phyloP scores from a whole-genome alignment of 495 filamentous ascomycete genomes.

The Jackrogersella minutella region DNA sequence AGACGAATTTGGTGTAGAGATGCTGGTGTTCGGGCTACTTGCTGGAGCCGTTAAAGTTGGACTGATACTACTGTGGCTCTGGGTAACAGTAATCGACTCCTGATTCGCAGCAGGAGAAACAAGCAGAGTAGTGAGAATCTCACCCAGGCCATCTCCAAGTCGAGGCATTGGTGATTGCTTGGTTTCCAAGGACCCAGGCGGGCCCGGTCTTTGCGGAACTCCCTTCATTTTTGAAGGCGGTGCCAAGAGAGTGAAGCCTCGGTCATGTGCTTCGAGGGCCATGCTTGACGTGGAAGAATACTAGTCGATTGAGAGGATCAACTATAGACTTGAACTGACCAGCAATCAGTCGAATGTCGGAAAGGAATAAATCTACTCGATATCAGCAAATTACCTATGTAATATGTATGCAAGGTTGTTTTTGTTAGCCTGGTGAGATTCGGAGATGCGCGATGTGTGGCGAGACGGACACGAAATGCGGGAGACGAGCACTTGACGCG shows the following conservation, averaged over 20 bases:
- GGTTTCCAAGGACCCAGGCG: conserved; percentile 25
- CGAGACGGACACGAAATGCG: background rate
- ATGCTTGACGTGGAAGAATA: background rate
- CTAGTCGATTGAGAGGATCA: background rate
- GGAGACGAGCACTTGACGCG: background rate
- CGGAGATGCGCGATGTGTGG: background rate
- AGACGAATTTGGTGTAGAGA: conserved; percentile 2
- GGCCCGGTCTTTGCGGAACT: conserved; percentile 9
- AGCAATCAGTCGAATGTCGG: background rate
- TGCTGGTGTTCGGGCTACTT: background rate
- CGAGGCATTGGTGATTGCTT: conserved; percentile 24
- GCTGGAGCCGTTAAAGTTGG: background rate
- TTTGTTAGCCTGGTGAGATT: background rate
- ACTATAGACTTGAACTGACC: background rate
- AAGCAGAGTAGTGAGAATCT: background rate
- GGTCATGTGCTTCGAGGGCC: background rate
- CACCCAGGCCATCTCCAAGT: conserved; percentile 37
- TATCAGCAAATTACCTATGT: background rate
- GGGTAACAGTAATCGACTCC: background rate
- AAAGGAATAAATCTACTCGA: background rate
- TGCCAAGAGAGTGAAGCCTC: background rate
- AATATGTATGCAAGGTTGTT: background rate
- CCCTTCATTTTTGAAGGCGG: conserved; percentile 16
- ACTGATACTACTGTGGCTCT: background rate
- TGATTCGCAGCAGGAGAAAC: background rate